A percentile compares a stretch with the other conserved stretches of the same genome.
Conservation (phyloP, 2,329 filamentous ascomycete genomes). For the Ophiostoma quercus region DNA sequence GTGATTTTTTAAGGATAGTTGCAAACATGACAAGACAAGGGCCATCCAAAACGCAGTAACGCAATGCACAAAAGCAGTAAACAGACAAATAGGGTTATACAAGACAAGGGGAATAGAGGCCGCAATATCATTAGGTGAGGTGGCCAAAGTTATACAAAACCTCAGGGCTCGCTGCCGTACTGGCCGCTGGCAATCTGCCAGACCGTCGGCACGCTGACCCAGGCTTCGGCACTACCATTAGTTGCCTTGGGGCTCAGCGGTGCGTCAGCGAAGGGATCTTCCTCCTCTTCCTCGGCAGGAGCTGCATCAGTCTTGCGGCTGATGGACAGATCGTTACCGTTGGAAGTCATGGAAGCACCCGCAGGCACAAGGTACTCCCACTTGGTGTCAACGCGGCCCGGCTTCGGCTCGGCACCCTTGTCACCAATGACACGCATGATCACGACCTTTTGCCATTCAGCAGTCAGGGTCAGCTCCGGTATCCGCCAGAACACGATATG, state of each 20-base stretch:
- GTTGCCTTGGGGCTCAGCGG: constrained; percentile 31
- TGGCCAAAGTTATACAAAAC: background rate
- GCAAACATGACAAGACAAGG: background rate
- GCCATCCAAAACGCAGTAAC: background rate
- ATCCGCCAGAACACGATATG: constrained; percentile 76
- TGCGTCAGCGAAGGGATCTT: constrained; percentile 68
- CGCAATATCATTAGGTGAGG: background rate
- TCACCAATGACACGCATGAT: constrained; percentile 59
- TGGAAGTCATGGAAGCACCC: constrained; percentile 47
- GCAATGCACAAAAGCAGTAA: background rate
- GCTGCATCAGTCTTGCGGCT: constrained; percentile 47
- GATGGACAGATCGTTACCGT: constrained; percentile 63
- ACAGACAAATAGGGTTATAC: background rate
- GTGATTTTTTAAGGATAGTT: background rate
- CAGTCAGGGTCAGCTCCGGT: constrained; percentile 53
- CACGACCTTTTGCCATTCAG: constrained; percentile 69
- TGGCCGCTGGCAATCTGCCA: constrained; percentile 69
- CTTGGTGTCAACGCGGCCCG: constrained; percentile 71
- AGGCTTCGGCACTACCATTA: constrained; percentile 37
- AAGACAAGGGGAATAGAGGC: constrained; percentile 13
- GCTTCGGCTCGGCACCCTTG: constrained; percentile 35
- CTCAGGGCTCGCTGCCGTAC: constrained; percentile 55
- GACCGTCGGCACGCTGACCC: constrained; percentile 61
- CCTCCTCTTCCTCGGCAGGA: constrained; percentile 42
- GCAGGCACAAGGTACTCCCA: constrained; percentile 46